Base-by-base conservation (phyloP, 2,329 filamentous ascomycete species). In the Clarireedia paspali region DNA sequence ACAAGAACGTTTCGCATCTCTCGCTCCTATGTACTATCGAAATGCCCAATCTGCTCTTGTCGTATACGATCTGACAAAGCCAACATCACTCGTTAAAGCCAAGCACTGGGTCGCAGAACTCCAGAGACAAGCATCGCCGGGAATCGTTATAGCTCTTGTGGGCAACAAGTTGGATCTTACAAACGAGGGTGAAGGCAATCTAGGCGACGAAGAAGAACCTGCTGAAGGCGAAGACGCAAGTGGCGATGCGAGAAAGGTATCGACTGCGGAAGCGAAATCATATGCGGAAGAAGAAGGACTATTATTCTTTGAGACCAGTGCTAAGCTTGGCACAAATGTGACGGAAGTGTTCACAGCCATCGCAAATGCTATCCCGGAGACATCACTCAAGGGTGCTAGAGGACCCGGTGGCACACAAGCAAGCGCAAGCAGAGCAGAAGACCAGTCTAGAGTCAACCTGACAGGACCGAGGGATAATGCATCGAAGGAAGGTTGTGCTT, bases 11-110 rank as follows among this genome's bases (percentile, higher is more conserved):
- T 99, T 97, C 70, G 92, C 92, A 66, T 95, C 89, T 51, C 83
- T 97, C 59, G 94, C 94, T 52, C 94, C 92, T 67, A 97, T 97
- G 94, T 99, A 99, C 81, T 97, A 97, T 79, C 91, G 92, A 74
- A 97, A 99, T 72, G 94, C 94, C 51, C 92, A 97, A 76, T 91
- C 91, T 62, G 94, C 94, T 14, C 88, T 99, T 64, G 92, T 99
- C 60, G 92, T 97, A 71, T 99, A 97, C 82, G 92, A 99, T 71
- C 85, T 99, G 67, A 99, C 94, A 60, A 97, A 97, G 74, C 88
- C 91, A 45, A 94, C 90, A 50, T 96, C 91, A 48, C 85, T 99
- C 65, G 84, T 90, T 73, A 97, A 99, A 77, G 94, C 94, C 53
- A 95, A 95, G 76, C 92, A 97, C 79, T 99, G 92, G 92, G 91